Conservation (phyloP, 805 yeast species). For the Metschnikowia orientalis region DNA sequence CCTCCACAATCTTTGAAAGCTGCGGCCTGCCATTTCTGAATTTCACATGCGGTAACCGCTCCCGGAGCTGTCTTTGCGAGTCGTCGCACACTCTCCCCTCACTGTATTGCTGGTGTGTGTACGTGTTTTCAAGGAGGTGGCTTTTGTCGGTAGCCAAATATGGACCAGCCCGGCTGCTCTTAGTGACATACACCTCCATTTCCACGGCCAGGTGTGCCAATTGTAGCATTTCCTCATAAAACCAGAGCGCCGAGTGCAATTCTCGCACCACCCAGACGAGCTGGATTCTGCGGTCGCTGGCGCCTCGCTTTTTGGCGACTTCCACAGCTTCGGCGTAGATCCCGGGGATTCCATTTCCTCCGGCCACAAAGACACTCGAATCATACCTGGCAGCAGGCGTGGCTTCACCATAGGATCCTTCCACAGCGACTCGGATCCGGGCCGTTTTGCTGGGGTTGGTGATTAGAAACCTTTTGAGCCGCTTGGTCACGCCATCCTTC, state of each 20-base stretch:
- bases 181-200: slow-evolving; percentile 17
- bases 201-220: slow-evolving; percentile 27
- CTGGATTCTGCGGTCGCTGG: slow-evolving; percentile 23
- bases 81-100: slow-evolving; percentile 1
- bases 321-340: slow-evolving; percentile 32
- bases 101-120: slow-evolving; percentile 7
- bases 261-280: slow-evolving; percentile 65
- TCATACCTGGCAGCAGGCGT: slow-evolving; percentile 28
- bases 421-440: slow-evolving; percentile 31
- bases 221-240: slow-evolving; percentile 38
- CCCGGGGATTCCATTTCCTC: slow-evolving; percentile 42
- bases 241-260: slow-evolving; percentile 47
- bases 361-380: slow-evolving; percentile 33
- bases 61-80: slow-evolving; percentile 6
- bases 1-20: slow-evolving; percentile 8
- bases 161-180: slow-evolving; percentile 1
- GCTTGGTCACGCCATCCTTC: slow-evolving; percentile 31
- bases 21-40: slow-evolving; percentile 16
- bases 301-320: slow-evolving; percentile 2
- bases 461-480: slow-evolving; percentile 19
- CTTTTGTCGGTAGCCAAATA: slow-evolving; percentile 7
- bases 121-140: slow-evolving; percentile 11
- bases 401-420: slow-evolving; percentile 37
- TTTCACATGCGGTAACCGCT: slow-evolving; percentile 9
- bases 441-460: slow-evolving; percentile 16